Evolutionary conservation across 352 stramenopile species (phyloP), one percentile per base, ranked within the genome.

Genomic region (Salisapilia sapeloensis): DNA sequence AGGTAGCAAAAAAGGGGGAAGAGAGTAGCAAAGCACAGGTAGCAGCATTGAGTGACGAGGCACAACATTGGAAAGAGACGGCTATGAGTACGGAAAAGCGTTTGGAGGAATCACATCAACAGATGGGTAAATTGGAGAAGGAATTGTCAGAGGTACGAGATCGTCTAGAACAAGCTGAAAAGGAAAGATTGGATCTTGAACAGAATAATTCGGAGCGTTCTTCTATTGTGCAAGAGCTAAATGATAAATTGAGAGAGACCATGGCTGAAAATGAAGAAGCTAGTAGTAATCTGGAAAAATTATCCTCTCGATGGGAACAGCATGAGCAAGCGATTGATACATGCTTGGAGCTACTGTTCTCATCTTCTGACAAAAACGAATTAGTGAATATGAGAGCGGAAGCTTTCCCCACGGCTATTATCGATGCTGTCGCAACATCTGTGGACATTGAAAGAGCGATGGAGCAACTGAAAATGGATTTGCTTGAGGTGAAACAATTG

Each of bases 211-310:
- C 44, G 0, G 51, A 66, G 15, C 74, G 75, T 40, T 51, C 48
- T 11, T 55, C 38, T 3, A 76, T 60, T 4, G 29, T 80, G 13
- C 60, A 77, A 31, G 56, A 74, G 17, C 35, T 77, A 18, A 80
- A 70, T 21, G 48, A 60, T n/a, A 43, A 77, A 31, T 37, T 83
- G n/a, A 53, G 49, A 3, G 30, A 57, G 14, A 52, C 56, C 3
- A 33, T 66, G 22, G 26, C 30, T 0, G 50, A 64, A 19, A 49
- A 72, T 3, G 47, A 64, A 1, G 42, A 60, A 2, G 33, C 45
- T 0, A 46, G 57, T 12, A 10, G 24, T 3, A 50, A 50, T 7
- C 44, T 54, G 13, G 37, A 66, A 6, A 56, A 65, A n/a, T 33
- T 77, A 1, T 44, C 47, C 4, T 35, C 35, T 1, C 43, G 53